phyloP scores from a whole-genome alignment of 2,329 filamentous ascomycete species.

The Penicillium sp. region DNA sequence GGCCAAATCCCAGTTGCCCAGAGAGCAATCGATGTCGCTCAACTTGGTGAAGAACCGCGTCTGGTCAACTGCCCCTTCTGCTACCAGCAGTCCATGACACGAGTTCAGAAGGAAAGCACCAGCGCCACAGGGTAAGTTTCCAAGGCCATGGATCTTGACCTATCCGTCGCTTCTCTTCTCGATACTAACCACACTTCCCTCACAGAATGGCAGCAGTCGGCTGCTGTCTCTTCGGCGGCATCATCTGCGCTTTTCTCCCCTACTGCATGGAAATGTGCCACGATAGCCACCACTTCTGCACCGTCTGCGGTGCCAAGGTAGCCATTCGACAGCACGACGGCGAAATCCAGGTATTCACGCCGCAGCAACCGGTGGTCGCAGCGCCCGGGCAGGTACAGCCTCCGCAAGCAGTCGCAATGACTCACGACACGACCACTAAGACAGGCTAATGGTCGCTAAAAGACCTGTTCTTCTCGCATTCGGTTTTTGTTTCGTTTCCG shows the following conservation, averaged over 20 bases:
- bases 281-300: slow-evolving; percentile 19
- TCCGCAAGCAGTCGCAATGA: slow-evolving; percentile 10
- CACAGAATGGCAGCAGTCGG: slow-evolving; percentile 14
- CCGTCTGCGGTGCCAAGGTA: slow-evolving; percentile 11
- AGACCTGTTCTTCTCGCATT: neutral
- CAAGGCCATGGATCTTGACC: neutral
- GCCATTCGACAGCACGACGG: slow-evolving; percentile 12
- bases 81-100: slow-evolving; percentile 11
- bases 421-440: slow-evolving; percentile 9
- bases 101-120: slow-evolving; percentile 17
- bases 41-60: slow-evolving; percentile 13
- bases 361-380: slow-evolving; percentile 7
- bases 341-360: slow-evolving; percentile 5
- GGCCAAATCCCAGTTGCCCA: slow-evolving; percentile 5
- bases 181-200: neutral
- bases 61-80: slow-evolving; percentile 19
- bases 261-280: slow-evolving; percentile 23
- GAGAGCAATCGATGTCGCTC: slow-evolving; percentile 1
- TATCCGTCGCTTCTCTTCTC: neutral
- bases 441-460: neutral
- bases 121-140: slow-evolving; percentile 15
- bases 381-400: slow-evolving; percentile 9
- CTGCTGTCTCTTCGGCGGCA: slow-evolving; percentile 20
- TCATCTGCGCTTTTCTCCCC: slow-evolving; percentile 18
- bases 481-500: neutral